Percentiles rank a stretch among this genome's conserved stretches.
These are phyloP conservation scores for Pythium dissimile DNA, from an alignment of 352 stramenopile genomes.

Conservation along the genomic window DNA sequence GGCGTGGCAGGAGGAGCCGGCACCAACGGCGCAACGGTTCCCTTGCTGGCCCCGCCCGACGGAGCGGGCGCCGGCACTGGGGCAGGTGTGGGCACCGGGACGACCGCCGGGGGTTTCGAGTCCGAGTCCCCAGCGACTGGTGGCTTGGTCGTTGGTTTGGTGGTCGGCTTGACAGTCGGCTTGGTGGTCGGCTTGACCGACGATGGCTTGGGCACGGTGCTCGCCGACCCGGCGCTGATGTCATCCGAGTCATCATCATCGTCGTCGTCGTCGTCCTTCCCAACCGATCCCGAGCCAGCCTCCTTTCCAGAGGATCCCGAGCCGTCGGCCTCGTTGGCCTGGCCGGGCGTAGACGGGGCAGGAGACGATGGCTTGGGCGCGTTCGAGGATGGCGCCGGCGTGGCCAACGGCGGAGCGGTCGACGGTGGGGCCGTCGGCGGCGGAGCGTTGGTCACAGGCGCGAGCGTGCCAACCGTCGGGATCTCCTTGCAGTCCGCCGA, in stretches of 20 bases:
- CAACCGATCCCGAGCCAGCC: not conserved
- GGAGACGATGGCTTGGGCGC: not conserved
- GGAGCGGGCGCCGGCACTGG: slow-evolving; percentile 1
- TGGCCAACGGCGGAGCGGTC: not conserved
- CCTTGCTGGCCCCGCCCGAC: not conserved
- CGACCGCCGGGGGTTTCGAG: slow-evolving; percentile 1
- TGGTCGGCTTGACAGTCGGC: not conserved
- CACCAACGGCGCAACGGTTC: slow-evolving; percentile 6
- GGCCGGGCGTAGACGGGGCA: not conserved
- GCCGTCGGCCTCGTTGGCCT: slow-evolving; percentile 7
- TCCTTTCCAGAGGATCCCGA: not conserved
- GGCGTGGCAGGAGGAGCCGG: slow-evolving; percentile 3
- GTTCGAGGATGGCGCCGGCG: not conserved
- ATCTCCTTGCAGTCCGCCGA: slow-evolving; percentile 13
- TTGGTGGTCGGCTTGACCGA: not conserved
- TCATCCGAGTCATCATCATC: slow-evolving; percentile 2
- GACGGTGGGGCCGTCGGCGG: not conserved
- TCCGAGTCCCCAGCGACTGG: too few relatives aligned
- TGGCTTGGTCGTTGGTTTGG: slow-evolving; percentile 5
- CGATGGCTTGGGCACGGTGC: not conserved
- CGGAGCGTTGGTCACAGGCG: not conserved
- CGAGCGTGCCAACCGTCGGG: not conserved
- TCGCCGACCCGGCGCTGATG: not conserved
- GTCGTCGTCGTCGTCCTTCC: slow-evolving; percentile 2
- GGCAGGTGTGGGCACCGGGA: slow-evolving; percentile 1